These are phyloP conservation scores for Calycina marina DNA, from an alignment of 2,329 filamentous ascomycete species.

Conservation along the genomic window DNA sequence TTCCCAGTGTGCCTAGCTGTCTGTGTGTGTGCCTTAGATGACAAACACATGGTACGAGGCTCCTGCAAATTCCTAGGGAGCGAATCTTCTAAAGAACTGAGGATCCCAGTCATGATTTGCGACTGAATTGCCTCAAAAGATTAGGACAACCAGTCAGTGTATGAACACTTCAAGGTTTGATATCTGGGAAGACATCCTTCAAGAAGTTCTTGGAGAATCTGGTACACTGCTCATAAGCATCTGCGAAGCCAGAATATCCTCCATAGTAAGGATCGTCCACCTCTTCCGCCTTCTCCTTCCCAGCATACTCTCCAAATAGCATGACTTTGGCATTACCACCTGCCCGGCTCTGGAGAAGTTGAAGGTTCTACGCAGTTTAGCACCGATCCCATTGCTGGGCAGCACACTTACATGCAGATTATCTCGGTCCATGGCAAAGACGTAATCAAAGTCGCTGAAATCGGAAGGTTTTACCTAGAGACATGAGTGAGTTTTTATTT, in stretches of 20 bases:
- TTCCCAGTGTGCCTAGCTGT: too few relatives aligned
- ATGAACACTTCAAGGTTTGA: slow-evolving; percentile 12
- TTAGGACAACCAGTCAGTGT: too few relatives aligned
- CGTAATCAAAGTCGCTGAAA: slow-evolving; percentile 78
- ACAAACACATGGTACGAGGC: too few relatives aligned
- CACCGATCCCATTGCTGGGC: too few relatives aligned
- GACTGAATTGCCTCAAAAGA: too few relatives aligned
- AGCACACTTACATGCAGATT: slow-evolving; percentile 38
- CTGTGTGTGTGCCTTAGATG: too few relatives aligned
- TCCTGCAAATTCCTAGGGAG: too few relatives aligned
- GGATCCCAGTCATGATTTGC: too few relatives aligned
- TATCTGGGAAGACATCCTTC: slow-evolving; percentile 17
- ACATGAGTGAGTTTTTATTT: slow-evolving; percentile 1
- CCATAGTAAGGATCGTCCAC: slow-evolving; percentile 90
- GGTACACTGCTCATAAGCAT: slow-evolving; percentile 71
- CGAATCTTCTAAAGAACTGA: too few relatives aligned
- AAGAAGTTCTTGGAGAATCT: slow-evolving; percentile 53
- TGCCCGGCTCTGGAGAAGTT: slow-evolving; percentile 39
- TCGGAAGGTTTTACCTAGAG: slow-evolving; percentile 45
- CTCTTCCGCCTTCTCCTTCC: slow-evolving; percentile 50
- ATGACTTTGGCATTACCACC: slow-evolving; percentile 52
- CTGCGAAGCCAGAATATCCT: slow-evolving; percentile 64
- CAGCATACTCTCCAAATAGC: slow-evolving; percentile 74
- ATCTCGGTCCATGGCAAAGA: slow-evolving; percentile 83
- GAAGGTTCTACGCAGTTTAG: slow-evolving; percentile 35